Conservation (phyloP, 202 grass and related monocot species). For the Panicum hallii region DNA sequence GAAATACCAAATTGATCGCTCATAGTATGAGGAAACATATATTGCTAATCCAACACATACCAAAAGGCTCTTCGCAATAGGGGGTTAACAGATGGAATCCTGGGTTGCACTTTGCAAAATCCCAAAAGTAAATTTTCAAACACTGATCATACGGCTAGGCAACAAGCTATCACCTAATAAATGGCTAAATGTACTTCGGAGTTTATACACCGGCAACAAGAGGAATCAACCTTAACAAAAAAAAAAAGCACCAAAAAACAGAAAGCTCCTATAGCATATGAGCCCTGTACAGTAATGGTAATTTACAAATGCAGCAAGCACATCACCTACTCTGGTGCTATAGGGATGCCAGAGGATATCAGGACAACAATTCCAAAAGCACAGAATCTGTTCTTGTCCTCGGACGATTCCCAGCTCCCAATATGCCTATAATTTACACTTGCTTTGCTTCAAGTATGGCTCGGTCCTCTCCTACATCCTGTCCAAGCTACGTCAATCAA, state of each 20-base stretch:
- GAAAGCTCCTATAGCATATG: constrained; percentile 44
- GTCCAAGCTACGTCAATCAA: constrained; percentile 55
- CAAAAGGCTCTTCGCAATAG: not conserved
- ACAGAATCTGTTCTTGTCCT: not conserved
- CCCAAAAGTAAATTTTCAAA: not conserved
- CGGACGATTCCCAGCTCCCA: constrained; percentile 39
- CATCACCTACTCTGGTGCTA: constrained; percentile 28
- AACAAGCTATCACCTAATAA: not conserved
- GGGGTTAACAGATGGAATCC: not conserved
- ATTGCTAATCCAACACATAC: not conserved
- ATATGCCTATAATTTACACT: constrained; percentile 61
- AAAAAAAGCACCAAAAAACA: not conserved
- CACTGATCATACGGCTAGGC: not conserved
- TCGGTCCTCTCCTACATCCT: constrained; percentile 35
- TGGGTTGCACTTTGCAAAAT: not conserved
- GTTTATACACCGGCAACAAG: not conserved
- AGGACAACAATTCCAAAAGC: constrained; percentile 21
- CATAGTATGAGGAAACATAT: not conserved
- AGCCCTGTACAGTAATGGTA: constrained; percentile 58
- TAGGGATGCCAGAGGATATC: constrained; percentile 28
- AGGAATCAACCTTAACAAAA: not conserved
- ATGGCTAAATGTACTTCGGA: not conserved
- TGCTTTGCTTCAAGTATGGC: constrained; percentile 39
- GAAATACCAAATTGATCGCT: not conserved
- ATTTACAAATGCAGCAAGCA: constrained; percentile 47